Base-by-base conservation (phyloP, 2,329 filamentous ascomycete genomes). In the Raffaelea deltoideospora region DNA sequence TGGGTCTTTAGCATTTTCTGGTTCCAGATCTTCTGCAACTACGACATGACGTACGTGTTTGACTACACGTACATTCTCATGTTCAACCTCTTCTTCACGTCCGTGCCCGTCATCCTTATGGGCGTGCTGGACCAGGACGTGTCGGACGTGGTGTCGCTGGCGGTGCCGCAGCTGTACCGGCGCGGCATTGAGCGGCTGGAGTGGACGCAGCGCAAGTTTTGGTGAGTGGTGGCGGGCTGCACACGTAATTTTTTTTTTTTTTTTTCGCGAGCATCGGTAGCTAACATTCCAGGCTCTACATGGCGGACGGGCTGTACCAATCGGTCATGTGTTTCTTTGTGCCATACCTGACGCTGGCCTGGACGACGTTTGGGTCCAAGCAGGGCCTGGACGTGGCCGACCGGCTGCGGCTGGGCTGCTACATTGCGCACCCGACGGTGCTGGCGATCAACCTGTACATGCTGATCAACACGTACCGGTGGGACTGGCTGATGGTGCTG, bases 1-100 rank as follows among this genome's bases (percentile, higher is more conserved):
- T 98, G 90, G 90, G 90, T 85, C 1, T 88, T 95, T 53, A 73
- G 80, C 31, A 81, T 98, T 40, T 95, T 96, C 69, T 96, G 88
- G 88, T 98, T 83, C 59, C 86, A 92, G 54, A 84, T 94, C 37
- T 98, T 81, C 59, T 85, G 82, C 65, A 80, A 93, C 59, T 95
- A 92, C 56, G 90, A 98, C 61, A 86, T 88, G 57, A 88, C 88
- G 32, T 96, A 95, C 54, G 75, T 95, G 37, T 95, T 92, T 62
- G 90, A 98, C 57, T 95, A 94, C 64, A 92, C 85, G 28, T 98
- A 96, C 60, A 94, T 98, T 50, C 69, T 96, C 44, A 71, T 96
- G 53, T 94, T 93, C 69, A 96, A 96, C 61, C 65, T 98, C 55
- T 82, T 87, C 40, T 98, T 98, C 59, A 98, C 90, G 6, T 98